Evolutionary conservation across 1,284 basidiomycete species (phyloP), one percentile per base, ranked within the genome.

Genomic region (Sanghuangporus sanghuang): DNA sequence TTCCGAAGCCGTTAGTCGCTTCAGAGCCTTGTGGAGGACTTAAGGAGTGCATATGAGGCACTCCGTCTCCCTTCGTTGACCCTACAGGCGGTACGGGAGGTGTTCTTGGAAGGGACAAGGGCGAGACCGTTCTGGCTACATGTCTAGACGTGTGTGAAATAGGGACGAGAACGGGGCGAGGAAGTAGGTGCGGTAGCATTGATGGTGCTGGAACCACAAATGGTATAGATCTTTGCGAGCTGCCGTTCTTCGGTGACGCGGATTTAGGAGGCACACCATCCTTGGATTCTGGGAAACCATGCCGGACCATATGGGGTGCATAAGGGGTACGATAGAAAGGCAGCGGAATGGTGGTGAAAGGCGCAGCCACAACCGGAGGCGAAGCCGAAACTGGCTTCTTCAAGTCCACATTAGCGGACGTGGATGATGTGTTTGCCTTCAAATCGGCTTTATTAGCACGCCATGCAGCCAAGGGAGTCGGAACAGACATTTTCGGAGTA

Each of bases 261-360:
- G 36, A 11, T 14, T 52, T 39, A n/a, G 49, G n/a, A 38, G 58
- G 18, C 3, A 5, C 38, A 42, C 16, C 21, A 21, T 52, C 27
- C 48, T 50, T 27, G 16, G 39, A 27, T 6, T 14, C 21, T 27
- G 58, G 35, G 39, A n/a, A 60, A 7, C 35, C 46, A 38, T 32
- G 35, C 14, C 27, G 35, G 38, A 54, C 32, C 27, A 54, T n/a
- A 36, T 54, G 53, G 16, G 48, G 58, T 14, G 58, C 12, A 40
- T 48, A 52, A 6, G 49, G 18, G 23, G 58, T 8, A 21, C 58
- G 58, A 23, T 49, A 52, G 38, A 60, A 55, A 12, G 61, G 40
- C 21, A 61, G 49, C 18, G 59, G 61, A 16, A 57, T 32, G 32
- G 61, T 62, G 21, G 61, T 62, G 38, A 62, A 62, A 35, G 61